phyloP scores from a whole-genome alignment of 1,284 basidiomycete genomes.

The Caloboletus inedulis region DNA sequence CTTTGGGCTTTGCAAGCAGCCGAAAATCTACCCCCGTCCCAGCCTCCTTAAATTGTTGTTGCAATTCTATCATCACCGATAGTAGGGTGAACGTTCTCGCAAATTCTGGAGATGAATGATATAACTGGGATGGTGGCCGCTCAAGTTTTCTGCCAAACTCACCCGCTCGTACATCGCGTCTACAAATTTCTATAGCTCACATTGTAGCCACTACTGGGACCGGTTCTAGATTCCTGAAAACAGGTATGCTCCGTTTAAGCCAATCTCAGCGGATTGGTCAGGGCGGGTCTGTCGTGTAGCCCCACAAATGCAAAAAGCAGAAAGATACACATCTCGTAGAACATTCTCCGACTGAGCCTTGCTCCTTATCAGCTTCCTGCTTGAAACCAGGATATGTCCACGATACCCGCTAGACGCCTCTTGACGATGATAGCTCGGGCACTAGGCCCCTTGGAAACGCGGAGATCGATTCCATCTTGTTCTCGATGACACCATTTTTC shows the following conservation, averaged over 20 bases:
- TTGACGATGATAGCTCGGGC: no score
- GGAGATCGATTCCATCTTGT: no score
- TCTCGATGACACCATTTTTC: no score
- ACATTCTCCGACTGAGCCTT: neutral
- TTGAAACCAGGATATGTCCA: no score
- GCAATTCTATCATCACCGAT: neutral
- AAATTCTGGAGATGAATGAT: neutral
- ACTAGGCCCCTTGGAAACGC: no score
- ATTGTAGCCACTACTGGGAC: neutral
- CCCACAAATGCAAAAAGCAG: neutral
- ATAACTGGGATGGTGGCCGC: neutral
- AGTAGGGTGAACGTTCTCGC: neutral
- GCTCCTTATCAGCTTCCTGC: neutral
- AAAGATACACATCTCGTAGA: neutral
- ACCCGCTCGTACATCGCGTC: neutral
- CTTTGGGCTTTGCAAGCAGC: slow-evolving; percentile 58
- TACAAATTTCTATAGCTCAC: neutral
- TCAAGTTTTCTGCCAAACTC: neutral
- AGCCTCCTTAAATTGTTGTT: slow-evolving; percentile 16
- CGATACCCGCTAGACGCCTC: no score
- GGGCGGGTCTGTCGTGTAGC: no score
- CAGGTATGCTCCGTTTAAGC: neutral
- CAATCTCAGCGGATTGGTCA: no score
- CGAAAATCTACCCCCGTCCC: slow-evolving; percentile 44
- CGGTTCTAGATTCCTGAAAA: neutral